phyloP scores from a whole-genome alignment of 2,329 filamentous ascomycete species.

The Aspergillus sergii region DNA sequence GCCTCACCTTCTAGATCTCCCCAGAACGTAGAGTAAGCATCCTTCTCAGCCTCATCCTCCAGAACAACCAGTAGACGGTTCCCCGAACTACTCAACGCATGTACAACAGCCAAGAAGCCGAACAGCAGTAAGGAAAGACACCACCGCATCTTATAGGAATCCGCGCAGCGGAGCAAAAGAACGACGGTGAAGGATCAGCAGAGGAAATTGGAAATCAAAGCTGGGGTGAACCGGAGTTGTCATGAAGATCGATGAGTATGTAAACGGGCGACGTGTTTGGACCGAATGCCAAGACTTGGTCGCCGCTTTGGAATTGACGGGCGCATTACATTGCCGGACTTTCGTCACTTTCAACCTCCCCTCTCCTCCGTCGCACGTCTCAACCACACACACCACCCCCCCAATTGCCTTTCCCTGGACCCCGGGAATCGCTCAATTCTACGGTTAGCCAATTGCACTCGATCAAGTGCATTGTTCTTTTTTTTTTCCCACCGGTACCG shows the following conservation, averaged over 20 bases:
- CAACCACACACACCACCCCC: slow-evolving; percentile 11
- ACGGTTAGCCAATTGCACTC: not conserved
- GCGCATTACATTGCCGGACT: slow-evolving; percentile 30
- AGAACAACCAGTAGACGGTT: slow-evolving; percentile 81
- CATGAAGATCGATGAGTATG: slow-evolving; percentile 17
- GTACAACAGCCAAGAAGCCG: slow-evolving; percentile 54
- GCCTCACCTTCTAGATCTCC: slow-evolving; percentile 48
- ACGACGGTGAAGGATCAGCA: slow-evolving; percentile 17
- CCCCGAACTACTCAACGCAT: slow-evolving; percentile 78
- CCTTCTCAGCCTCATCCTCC: slow-evolving; percentile 79
- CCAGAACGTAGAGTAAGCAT: slow-evolving; percentile 77
- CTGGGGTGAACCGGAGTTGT: slow-evolving; percentile 8
- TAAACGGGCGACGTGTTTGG: slow-evolving; percentile 49
- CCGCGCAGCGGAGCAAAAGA: slow-evolving; percentile 37
- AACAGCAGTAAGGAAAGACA: slow-evolving; percentile 70
- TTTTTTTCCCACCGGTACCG: not conserved
- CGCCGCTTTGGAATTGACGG: slow-evolving; percentile 20
- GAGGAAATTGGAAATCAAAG: slow-evolving; percentile 3
- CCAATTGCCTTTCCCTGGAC: not conserved
- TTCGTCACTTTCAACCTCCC: slow-evolving; percentile 34
- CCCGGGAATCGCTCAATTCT: slow-evolving; percentile 3
- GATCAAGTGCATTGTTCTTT: not conserved
- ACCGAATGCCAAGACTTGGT: slow-evolving; percentile 42
- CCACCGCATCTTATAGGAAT: slow-evolving; percentile 68
- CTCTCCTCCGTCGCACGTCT: slow-evolving; percentile 19